Evolutionary conservation across 352 stramenopile species (phyloP).

Genomic region (Halophytophthora polymorphica): DNA sequence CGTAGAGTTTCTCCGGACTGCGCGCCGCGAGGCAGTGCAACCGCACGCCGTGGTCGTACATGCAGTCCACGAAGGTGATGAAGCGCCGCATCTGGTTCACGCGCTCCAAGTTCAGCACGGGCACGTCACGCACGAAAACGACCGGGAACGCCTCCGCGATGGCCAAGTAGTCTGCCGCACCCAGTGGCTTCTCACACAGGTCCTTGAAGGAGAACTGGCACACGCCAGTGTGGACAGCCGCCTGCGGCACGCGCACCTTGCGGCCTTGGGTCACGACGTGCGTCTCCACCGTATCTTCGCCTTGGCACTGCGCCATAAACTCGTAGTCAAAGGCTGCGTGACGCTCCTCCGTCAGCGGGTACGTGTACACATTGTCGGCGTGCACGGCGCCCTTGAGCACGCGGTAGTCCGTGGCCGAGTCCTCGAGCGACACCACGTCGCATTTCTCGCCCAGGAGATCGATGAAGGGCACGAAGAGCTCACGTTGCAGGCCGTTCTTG

Average conservation of each 20-base stretch:
- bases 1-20: constrained; percentile 58
- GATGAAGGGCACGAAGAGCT: constrained; percentile 97
- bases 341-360: constrained; percentile 42
- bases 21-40: constrained; percentile 72
- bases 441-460: constrained; percentile 90
- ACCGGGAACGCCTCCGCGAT: constrained; percentile 85
- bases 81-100: constrained; percentile 94
- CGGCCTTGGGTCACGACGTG: constrained; percentile 67
- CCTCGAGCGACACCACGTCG: constrained; percentile 68
- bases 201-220: constrained; percentile 95
- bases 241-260: constrained; percentile 57
- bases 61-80: constrained; percentile 98
- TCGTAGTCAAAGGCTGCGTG: constrained; percentile 63
- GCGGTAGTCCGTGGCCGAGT: constrained; percentile 83
- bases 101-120: constrained; percentile 77
- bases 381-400: constrained; percentile 59
- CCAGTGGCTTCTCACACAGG: constrained; percentile 92
- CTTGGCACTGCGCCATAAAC: constrained; percentile 56
- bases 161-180: constrained; percentile 92
- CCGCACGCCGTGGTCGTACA: constrained; percentile 92
- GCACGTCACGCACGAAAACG: constrained; percentile 93
- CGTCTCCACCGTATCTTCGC: constrained; percentile 44
- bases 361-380: constrained; percentile 73
- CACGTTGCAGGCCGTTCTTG: constrained; percentile 94
- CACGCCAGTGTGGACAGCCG: constrained; percentile 41